Percentiles rank a stretch among this genome's conserved stretches.
Conservation (phyloP, 1,284 basidiomycete genomes). For the Entoloma clypeatum region DNA sequence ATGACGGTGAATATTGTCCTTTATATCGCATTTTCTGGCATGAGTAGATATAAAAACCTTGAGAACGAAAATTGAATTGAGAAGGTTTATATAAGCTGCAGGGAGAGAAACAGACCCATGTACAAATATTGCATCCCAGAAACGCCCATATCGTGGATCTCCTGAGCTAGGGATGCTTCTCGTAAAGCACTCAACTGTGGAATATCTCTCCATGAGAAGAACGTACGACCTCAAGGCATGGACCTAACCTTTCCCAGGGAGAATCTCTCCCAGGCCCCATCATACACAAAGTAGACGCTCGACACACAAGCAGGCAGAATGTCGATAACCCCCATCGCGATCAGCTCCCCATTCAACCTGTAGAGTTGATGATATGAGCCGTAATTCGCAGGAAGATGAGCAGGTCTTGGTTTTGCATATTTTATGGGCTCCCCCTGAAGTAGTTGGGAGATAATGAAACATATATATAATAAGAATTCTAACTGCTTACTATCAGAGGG, state of each 20-base stretch:
- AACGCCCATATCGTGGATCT: slow-evolving; percentile 72
- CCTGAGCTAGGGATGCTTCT: slow-evolving; percentile 69
- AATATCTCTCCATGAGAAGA: slow-evolving; percentile 4
- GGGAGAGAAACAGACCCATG: slow-evolving; percentile 60
- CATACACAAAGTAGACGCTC: slow-evolving; percentile 96
- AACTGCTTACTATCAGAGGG: slow-evolving; percentile 61
- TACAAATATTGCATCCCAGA: slow-evolving; percentile 66
- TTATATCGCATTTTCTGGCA: slow-evolving; percentile 98
- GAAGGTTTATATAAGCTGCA: neutral
- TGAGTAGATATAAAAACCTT: slow-evolving; percentile 89
- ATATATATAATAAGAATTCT: neutral
- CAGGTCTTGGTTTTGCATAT: slow-evolving; percentile 46
- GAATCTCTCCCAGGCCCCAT: slow-evolving; percentile 70
- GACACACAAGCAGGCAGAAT: slow-evolving; percentile 89
- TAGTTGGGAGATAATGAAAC: slow-evolving; percentile 4
- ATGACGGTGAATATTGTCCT: slow-evolving; percentile 86
- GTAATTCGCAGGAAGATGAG: slow-evolving; percentile 66
- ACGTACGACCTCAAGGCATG: slow-evolving; percentile 1
- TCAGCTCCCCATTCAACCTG: slow-evolving; percentile 73
- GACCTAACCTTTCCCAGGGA: slow-evolving; percentile 76
- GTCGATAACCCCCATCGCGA: slow-evolving; percentile 90
- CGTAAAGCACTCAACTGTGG: slow-evolving; percentile 76
- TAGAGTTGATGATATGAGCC: slow-evolving; percentile 89
- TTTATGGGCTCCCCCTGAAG: slow-evolving; percentile 52
- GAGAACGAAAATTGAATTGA: slow-evolving; percentile 3